A percentile compares a stretch with the other conserved stretches of the same genome.
These are phyloP conservation scores for Candolleomyces eurysporus DNA, from an alignment of 768 basidiomycete genomes.

Conservation along the genomic window DNA sequence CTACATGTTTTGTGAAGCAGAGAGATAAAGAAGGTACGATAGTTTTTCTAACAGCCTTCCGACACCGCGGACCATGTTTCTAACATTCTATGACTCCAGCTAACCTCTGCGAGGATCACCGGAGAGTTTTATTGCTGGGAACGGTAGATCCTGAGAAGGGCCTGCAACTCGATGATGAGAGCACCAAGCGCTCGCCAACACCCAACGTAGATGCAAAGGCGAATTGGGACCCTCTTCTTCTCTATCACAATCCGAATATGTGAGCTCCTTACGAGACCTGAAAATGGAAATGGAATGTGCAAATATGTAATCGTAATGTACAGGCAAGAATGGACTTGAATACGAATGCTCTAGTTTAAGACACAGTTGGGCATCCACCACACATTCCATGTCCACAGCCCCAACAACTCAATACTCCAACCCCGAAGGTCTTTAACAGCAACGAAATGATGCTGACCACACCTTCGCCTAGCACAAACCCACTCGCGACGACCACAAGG, in stretches of 20 bases:
- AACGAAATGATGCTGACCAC: constrained; percentile 82
- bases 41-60: too few relatives aligned
- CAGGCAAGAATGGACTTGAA: not conserved
- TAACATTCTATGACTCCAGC: too few relatives aligned
- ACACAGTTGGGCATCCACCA: constrained; percentile 54
- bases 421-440: constrained; percentile 67
- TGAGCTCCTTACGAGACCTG: not conserved
- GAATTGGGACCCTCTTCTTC: too few relatives aligned
- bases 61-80: too few relatives aligned
- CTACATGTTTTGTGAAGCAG: not conserved
- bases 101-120: too few relatives aligned
- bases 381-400: constrained; percentile 81
- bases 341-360: constrained; percentile 6
- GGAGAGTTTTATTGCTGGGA: too few relatives aligned
- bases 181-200: too few relatives aligned
- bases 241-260: too few relatives aligned
- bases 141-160: too few relatives aligned
- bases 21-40: too few relatives aligned
- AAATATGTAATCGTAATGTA: not conserved
- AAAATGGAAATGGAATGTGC: not conserved
- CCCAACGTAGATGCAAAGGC: too few relatives aligned
- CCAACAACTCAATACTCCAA: constrained; percentile 79
- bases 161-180: too few relatives aligned
- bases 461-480: constrained; percentile 95
- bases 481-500: constrained; percentile 86